These are phyloP conservation scores for Gossypium anomalum DNA, from an alignment of 345 rosid species.

Conservation along the genomic window DNA sequence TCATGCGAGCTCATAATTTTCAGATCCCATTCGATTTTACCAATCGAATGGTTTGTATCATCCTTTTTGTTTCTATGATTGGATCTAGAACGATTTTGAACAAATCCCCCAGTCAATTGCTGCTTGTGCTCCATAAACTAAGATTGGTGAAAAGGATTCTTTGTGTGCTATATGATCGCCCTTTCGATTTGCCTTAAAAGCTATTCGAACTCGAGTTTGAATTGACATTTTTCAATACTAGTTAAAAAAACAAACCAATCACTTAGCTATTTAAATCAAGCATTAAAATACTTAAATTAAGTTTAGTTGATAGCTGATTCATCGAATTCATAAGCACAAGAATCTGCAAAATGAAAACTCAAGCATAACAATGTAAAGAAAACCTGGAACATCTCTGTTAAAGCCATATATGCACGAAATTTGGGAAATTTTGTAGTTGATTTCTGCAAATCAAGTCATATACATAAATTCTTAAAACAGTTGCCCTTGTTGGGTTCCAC, in stretches of 20 bases:
- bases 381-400: not conserved
- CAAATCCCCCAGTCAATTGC: not conserved
- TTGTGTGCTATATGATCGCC: not conserved
- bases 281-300: too few relatives aligned
- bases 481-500: conserved; percentile 56
- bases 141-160: not conserved
- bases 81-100: not conserved
- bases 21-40: not conserved
- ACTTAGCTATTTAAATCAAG: too few relatives aligned
- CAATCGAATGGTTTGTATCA: too few relatives aligned
- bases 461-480: conserved; percentile 28
- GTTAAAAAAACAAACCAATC: too few relatives aligned
- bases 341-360: not conserved
- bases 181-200: not conserved
- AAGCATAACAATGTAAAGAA: not conserved
- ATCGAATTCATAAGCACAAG: not conserved
- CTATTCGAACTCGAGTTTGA: not conserved
- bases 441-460: not conserved
- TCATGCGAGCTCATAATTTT: conserved; percentile 32
- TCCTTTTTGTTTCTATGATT: not conserved
- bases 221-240: too few relatives aligned
- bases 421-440: not conserved
- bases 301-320: not conserved
- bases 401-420: not conserved
- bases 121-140: not conserved